Base-by-base conservation (phyloP, 2,329 filamentous ascomycete genomes). In the Monilinia vaccinii-corymbosi region DNA sequence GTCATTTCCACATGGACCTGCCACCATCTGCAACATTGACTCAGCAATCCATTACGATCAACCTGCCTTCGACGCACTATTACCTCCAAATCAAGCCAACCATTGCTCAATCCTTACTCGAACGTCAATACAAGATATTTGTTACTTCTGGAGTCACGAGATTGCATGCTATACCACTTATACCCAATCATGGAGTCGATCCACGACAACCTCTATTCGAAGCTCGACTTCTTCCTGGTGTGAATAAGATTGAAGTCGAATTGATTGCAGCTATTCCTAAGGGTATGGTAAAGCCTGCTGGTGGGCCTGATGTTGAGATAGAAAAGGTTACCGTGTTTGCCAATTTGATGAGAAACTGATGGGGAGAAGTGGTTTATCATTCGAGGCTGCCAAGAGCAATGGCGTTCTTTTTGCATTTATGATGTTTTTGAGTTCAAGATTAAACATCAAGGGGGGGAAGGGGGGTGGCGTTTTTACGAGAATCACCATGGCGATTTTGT, bases 211-310 rank as follows among this genome's bases (percentile, higher is more conserved):
- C 86, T n/a, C 76, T 88, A 0, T 96, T 91, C 67, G 91, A 96
- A 67, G 81, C 85, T 9, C 82, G 82, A 56, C 76, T 96, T 32
- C 79, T 82, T 31, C 80, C 82, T 1, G 91, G 90, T 8, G 80
- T 91, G 55, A 96, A 94, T 66, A 81, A 86, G 49, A 81, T 96
- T 55, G 87, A 91, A 67, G 79, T 95, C 9, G 88, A 93, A 68
- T 78, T 93, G 61, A 83, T 91, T 64, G 89, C 88, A 1, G 85
- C 86, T 8, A 79, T 89, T 47, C 83, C 81, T 1, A 82, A 78
- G 67, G 81, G 79, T 23, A 77, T 83, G 34, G 68, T 72, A 69
- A 83, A 79, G 62, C 74, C 79, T 42, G 75, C 78, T 0, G 79
- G 79, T 31, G 85, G 82, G 0, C 77, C 84, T 11, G 82, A 86